Evolutionary conservation across 805 yeast species (phyloP).

Genomic region (Hanseniaspora vineae): DNA sequence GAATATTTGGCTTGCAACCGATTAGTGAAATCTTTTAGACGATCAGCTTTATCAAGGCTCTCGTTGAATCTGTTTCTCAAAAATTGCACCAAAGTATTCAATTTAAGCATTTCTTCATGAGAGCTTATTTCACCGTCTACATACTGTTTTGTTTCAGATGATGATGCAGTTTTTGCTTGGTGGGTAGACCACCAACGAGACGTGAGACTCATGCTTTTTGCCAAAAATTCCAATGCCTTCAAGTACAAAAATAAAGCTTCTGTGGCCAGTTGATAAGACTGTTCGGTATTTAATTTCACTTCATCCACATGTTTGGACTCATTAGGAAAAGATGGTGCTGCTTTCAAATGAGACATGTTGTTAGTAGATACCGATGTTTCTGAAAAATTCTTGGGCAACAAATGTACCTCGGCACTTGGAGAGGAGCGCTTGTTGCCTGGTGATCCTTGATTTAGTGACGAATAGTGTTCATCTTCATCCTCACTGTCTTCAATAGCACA

Average conservation of each 20-base stretch:
- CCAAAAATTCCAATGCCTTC: slow-evolving; percentile 68
- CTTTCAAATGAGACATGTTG: slow-evolving; percentile 3
- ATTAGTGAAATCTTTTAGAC: not conserved
- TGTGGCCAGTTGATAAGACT: slow-evolving; percentile 50
- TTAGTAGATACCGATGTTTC: too few relatives aligned
- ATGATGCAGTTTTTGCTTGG: slow-evolving; percentile 5
- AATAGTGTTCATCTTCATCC: slow-evolving; percentile 10
- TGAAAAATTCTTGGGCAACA: too few relatives aligned
- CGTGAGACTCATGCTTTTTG: slow-evolving; percentile 76
- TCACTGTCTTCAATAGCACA: slow-evolving; percentile 28
- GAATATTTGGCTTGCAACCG: slow-evolving; percentile 5
- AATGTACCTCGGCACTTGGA: too few relatives aligned
- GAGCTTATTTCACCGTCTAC: not conserved
- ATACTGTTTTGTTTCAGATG: slow-evolving; percentile 4
- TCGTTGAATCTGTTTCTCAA: slow-evolving; percentile 81
- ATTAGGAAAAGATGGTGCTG: not conserved
- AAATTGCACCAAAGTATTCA: slow-evolving; percentile 79
- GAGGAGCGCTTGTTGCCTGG: too few relatives aligned
- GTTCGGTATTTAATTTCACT: not conserved
- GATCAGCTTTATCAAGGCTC: slow-evolving; percentile 78
- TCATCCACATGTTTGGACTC: slow-evolving; percentile 2
- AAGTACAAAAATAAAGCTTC: slow-evolving; percentile 82
- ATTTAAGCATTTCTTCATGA: slow-evolving; percentile 23
- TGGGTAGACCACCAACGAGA: slow-evolving; percentile 77
- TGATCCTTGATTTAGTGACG: not conserved